Conservation (phyloP, 352 stramenopile genomes). For the Phytophthora cryptogea region DNA sequence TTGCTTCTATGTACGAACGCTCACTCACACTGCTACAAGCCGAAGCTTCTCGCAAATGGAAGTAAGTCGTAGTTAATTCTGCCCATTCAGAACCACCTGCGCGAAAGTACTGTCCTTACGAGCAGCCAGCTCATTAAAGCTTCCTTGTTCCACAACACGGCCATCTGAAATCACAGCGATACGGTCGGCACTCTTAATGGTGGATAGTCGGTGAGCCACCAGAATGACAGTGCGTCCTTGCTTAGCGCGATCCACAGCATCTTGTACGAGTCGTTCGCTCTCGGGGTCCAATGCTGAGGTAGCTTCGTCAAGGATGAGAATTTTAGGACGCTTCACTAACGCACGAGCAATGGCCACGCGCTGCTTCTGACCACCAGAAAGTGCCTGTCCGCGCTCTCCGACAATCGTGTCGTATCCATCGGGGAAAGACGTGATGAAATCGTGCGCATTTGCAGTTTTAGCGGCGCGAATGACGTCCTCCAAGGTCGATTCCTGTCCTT, state of each 20-base stretch:
- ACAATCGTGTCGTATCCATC: slow-evolving; percentile 82
- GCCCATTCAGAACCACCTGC: slow-evolving; percentile 73
- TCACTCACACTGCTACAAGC: slow-evolving; percentile 1
- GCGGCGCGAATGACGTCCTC: slow-evolving; percentile 65
- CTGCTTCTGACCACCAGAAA: slow-evolving; percentile 83
- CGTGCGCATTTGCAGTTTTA: slow-evolving; percentile 74
- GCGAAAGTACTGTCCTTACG: slow-evolving; percentile 73
- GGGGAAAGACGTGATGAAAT: slow-evolving; percentile 80
- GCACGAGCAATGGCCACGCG: slow-evolving; percentile 79
- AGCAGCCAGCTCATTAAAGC: slow-evolving; percentile 64
- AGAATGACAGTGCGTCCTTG: slow-evolving; percentile 94
- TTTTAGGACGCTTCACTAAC: slow-evolving; percentile 74
- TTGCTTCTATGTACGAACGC: slow-evolving; percentile 29
- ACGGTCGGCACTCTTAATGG: slow-evolving; percentile 91
- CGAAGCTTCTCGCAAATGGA: slow-evolving; percentile 1
- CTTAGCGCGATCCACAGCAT: slow-evolving; percentile 77
- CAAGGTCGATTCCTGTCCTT: slow-evolving; percentile 46
- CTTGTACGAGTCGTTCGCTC: slow-evolving; percentile 79
- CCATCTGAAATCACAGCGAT: slow-evolving; percentile 92
- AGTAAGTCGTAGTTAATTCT: slow-evolving; percentile 35
- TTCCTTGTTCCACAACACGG: slow-evolving; percentile 84
- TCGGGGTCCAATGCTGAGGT: slow-evolving; percentile 78
- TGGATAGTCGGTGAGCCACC: slow-evolving; percentile 96
- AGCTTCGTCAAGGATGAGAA: slow-evolving; percentile 81
- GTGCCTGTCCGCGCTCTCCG: slow-evolving; percentile 66